Percentiles rank a stretch among this genome's conserved stretches.
These are phyloP conservation scores for Sporothrix luriei DNA, from an alignment of 2,329 filamentous ascomycete species.

Conservation along the genomic window DNA sequence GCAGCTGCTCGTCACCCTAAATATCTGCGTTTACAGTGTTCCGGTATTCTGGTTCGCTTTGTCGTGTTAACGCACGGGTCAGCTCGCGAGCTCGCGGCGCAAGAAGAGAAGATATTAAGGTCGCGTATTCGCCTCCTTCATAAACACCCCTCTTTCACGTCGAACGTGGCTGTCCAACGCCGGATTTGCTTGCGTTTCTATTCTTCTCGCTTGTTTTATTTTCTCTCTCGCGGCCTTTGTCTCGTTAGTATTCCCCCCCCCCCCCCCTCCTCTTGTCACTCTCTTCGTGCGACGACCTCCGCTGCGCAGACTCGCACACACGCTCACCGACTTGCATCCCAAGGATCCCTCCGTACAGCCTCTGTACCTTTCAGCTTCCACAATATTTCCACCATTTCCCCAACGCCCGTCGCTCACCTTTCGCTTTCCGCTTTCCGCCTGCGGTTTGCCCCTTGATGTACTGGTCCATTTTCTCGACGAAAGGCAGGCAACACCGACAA, in stretches of 20 bases:
- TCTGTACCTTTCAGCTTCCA: not conserved
- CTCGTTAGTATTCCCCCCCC: not conserved
- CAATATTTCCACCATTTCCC: not conserved
- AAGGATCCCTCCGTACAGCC: not conserved
- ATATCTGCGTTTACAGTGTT: slow-evolving; percentile 2
- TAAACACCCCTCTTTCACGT: not conserved
- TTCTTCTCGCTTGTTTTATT: not conserved
- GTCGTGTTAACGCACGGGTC: slow-evolving; percentile 15
- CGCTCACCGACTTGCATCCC: not conserved
- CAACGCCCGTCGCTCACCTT: not conserved
- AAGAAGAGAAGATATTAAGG: slow-evolving; percentile 12
- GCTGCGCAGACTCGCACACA: not conserved
- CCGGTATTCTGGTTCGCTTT: not conserved
- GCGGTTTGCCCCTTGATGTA: not conserved
- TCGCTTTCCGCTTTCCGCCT: not conserved
- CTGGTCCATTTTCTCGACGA: not conserved
- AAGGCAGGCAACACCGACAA: not conserved
- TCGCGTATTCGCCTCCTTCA: slow-evolving; percentile 11
- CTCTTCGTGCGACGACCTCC: not conserved
- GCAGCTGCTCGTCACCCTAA: not conserved
- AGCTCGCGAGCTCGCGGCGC: too few species aligned
- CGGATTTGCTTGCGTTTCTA: not conserved
- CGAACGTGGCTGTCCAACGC: slow-evolving; percentile 6
- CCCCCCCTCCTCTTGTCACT: not conserved
- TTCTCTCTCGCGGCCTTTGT: not conserved